Evolutionary conservation across 306 rosid genomes (phyloP), one percentile per base, ranked within the genome.

Genomic region (Senna siamea): DNA sequence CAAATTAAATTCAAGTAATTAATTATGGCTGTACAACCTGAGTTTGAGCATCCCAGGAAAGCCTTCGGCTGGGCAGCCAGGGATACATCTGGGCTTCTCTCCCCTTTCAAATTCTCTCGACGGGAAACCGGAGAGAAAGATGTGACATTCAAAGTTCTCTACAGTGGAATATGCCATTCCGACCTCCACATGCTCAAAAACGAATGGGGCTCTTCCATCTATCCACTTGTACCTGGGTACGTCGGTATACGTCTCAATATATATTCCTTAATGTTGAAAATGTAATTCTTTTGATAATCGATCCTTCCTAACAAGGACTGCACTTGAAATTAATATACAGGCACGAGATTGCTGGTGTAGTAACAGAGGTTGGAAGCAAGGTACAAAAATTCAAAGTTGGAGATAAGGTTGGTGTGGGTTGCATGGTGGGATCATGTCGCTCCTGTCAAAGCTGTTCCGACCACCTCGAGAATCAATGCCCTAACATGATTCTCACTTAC

Each of bases 301-400:
- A n/a, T n/a, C n/a, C n/a, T n/a, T n/a, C n/a, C n/a, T n/a, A n/a
- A n/a, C n/a, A n/a, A n/a, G n/a, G n/a, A n/a, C n/a, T n/a, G n/a
- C n/a, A n/a, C n/a, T n/a, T n/a, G n/a, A n/a, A n/a, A n/a, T n/a
- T n/a, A n/a, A n/a, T n/a, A n/a, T n/a, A n/a, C n/a, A n/a, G n/a
- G 35, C 91, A 89, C 44, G 93, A 89, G 76, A 32, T 89, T 38
- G 82, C 67, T 48, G 93, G 91, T 28, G 76, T 69, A 43, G 93
- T 89, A 67, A 89, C 82, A 10, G 88, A 89, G 71, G 78, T 86
- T 5, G 91, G 94, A 58, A 89, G 79, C 71, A 84, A 86, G 50
- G 94, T 86, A 2, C 18, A 72, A 12, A 85, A 79, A 0, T 48
- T 82, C 77, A 86, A 84, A 77, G 89, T 89, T 48, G 91, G 94